Evolutionary conservation across 2,329 filamentous ascomycete species (phyloP).

Genomic region (Alternaria gaisen): DNA sequence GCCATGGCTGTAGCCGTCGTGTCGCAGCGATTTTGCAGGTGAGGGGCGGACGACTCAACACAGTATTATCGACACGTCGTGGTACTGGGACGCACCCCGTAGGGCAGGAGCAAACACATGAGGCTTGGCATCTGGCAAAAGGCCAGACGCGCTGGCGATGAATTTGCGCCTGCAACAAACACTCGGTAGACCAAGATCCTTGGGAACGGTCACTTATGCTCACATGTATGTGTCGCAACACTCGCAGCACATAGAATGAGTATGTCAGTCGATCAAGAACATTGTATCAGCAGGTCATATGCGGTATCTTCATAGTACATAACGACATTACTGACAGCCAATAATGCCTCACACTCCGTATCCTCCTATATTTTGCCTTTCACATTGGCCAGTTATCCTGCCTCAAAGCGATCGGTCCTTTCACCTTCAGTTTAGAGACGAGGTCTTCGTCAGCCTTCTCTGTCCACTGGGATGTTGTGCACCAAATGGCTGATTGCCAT

Average conservation of each 20-base stretch:
- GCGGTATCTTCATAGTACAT: too few relatives aligned
- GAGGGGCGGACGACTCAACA: neutral
- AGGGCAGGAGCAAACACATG: neutral
- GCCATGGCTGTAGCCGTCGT: neutral
- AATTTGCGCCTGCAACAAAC: neutral
- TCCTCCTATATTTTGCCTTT: too few relatives aligned
- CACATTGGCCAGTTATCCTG: too few relatives aligned
- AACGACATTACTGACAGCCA: too few relatives aligned
- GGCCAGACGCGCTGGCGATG: neutral
- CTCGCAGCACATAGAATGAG: neutral
- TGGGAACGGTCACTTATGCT: neutral
- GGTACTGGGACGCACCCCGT: neutral
- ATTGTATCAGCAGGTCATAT: neutral
- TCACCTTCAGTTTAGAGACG: too few relatives aligned
- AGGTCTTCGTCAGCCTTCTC: neutral
- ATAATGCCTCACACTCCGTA: too few relatives aligned
- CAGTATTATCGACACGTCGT: neutral
- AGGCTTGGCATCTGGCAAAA: neutral
- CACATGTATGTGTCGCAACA: neutral
- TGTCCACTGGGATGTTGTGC: neutral
- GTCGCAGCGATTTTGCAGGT: neutral
- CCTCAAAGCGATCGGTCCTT: too few relatives aligned
- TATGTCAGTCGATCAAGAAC: neutral
- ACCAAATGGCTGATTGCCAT: neutral
- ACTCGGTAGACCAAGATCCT: neutral